These are phyloP conservation scores for Xylaria sp. DNA, from an alignment of 2,329 filamentous ascomycete genomes.

Conservation along the genomic window DNA sequence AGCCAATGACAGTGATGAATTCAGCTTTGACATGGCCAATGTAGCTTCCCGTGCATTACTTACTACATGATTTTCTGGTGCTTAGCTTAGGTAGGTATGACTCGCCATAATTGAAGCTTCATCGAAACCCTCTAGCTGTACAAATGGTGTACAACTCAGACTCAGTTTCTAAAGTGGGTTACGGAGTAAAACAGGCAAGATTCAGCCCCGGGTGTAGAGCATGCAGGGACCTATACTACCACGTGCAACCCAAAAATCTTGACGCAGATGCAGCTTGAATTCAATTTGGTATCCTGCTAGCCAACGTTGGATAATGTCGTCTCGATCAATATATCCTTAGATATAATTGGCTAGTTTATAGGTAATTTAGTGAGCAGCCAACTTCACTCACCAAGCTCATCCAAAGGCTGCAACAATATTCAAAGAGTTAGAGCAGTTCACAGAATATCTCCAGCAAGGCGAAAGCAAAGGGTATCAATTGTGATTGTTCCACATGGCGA, in stretches of 20 bases:
- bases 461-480: conserved; percentile 48
- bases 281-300: background rate
- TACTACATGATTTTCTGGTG: too few species aligned
- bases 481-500: conserved; percentile 32
- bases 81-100: too few species aligned
- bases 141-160: too few species aligned
- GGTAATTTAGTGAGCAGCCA: background rate
- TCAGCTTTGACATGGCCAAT: background rate
- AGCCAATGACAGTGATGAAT: background rate
- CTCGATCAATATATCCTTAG: background rate
- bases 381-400: background rate
- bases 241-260: background rate
- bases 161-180: too few species aligned
- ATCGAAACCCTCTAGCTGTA: too few species aligned
- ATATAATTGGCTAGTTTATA: background rate
- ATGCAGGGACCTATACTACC: background rate
- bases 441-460: background rate
- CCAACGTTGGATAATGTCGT: too few species aligned
- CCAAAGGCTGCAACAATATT: background rate
- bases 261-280: background rate
- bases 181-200: too few species aligned
- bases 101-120: too few species aligned
- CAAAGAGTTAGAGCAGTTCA: background rate
- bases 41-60: too few species aligned
- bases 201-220: too few species aligned